Evolutionary conservation across 75 land plant species (phyloP).

Genomic region (Gnetum montanum): DNA sequence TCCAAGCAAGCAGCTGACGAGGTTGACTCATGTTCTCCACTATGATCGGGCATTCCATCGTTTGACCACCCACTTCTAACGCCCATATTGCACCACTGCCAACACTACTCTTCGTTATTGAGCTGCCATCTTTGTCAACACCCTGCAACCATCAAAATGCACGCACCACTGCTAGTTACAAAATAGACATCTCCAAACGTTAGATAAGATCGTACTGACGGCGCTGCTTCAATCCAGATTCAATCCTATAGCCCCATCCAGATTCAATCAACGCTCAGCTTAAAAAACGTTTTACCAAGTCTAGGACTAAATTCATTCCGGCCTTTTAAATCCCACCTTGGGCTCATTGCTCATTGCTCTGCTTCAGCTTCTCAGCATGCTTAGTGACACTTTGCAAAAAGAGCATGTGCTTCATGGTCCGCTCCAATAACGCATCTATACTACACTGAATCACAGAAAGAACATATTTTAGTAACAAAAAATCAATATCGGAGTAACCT

Average conservation of each 20-base stretch:
- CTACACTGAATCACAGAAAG: slow-evolving; percentile 41
- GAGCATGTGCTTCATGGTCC: slow-evolving; percentile 68
- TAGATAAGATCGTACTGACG: too few species aligned
- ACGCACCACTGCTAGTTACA: not conserved
- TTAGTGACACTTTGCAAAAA: slow-evolving; percentile 67
- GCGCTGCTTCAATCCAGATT: too few species aligned
- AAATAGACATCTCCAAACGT: too few species aligned
- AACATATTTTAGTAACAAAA: not conserved
- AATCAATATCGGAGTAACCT: slow-evolving; percentile 15
- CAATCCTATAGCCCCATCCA: too few species aligned
- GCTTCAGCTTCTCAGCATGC: slow-evolving; percentile 54
- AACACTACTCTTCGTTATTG: slow-evolving; percentile 16
- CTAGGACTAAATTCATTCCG: too few species aligned
- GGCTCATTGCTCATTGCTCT: slow-evolving; percentile 39
- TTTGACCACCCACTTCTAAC: slow-evolving; percentile 46
- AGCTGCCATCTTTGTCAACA: slow-evolving; percentile 14
- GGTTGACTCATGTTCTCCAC: slow-evolving; percentile 66
- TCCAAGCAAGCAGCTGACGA: slow-evolving; percentile 74
- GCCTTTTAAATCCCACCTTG: too few species aligned
- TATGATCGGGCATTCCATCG: slow-evolving; percentile 52
- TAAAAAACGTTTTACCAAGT: too few species aligned
- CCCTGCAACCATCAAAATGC: not conserved
- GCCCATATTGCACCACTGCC: slow-evolving; percentile 77
- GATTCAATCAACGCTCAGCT: too few species aligned
- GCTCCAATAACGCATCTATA: slow-evolving; percentile 71